These are phyloP conservation scores for Globisporangium rhizosaccharum DNA, from an alignment of 352 stramenopile genomes.

Conservation along the genomic window DNA sequence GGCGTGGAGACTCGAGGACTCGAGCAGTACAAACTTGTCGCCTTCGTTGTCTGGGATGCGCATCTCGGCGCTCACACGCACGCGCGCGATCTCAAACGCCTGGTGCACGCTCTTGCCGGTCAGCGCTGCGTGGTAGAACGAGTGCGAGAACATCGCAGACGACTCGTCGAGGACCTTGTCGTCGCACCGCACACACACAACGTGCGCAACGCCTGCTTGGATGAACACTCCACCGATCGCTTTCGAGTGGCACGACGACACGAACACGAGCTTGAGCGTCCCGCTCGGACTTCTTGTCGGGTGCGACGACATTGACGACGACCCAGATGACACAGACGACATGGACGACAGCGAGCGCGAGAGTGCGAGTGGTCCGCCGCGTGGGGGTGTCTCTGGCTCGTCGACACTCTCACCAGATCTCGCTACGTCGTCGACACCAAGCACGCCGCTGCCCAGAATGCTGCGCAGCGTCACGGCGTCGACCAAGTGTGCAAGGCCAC, in stretches of 20 bases:
- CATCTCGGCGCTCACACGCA: constrained; percentile 69
- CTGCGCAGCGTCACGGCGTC: constrained; percentile 51
- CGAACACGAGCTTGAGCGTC: constrained; percentile 75
- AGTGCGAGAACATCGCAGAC: constrained; percentile 70
- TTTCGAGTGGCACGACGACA: constrained; percentile 73
- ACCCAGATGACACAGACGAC: constrained; percentile 11
- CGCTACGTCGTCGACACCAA: constrained; percentile 11
- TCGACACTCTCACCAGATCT: not conserved
- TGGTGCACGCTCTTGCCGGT: constrained; percentile 69
- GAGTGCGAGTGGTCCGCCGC: not conserved
- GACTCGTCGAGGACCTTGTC: constrained; percentile 64
- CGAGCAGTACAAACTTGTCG: constrained; percentile 73
- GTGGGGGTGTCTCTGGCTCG: constrained; percentile 4
- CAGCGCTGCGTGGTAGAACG: constrained; percentile 75
- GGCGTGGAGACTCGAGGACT: constrained; percentile 58
- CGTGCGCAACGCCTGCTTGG: constrained; percentile 64
- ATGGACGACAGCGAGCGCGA: constrained; percentile 19
- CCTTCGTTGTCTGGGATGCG: constrained; percentile 52
- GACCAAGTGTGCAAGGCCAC: constrained; percentile 63
- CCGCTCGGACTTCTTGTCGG: constrained; percentile 21
- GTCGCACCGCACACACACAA: constrained; percentile 73
- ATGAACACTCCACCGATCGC: constrained; percentile 81
- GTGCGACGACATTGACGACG: constrained; percentile 19
- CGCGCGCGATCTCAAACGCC: constrained; percentile 67
- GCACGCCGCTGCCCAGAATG: constrained; percentile 33